Percentiles rank a stretch among this genome's conserved stretches.
phyloP scores from a whole-genome alignment of 306 rosid genomes.

The Canavalia ensiformis region DNA sequence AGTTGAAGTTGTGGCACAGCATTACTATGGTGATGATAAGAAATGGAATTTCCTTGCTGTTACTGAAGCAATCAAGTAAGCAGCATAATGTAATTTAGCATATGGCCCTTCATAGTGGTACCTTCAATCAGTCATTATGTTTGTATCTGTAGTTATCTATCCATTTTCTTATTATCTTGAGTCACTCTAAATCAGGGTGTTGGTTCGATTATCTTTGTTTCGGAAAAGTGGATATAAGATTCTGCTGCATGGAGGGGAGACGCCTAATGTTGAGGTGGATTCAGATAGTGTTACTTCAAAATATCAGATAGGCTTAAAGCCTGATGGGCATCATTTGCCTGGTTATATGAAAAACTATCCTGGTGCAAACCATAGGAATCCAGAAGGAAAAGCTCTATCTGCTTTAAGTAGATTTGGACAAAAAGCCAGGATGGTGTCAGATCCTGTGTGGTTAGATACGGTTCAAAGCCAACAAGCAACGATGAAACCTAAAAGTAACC shows the following conservation, averaged over 20 bases:
- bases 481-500: constrained; percentile 68
- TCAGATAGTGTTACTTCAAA: constrained; percentile 55
- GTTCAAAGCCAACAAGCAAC: constrained; percentile 74
- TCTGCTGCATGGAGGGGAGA: constrained; percentile 87
- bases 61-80: constrained; percentile 93
- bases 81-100: constrained; percentile 30
- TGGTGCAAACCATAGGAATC: constrained; percentile 66
- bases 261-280: constrained; percentile 59
- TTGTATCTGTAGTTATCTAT: constrained; percentile 10
- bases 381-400: constrained; percentile 87
- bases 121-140: constrained; percentile 38
- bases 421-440: constrained; percentile 70
- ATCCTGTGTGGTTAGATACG: constrained; percentile 65
- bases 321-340: constrained; percentile 52
- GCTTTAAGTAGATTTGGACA: constrained; percentile 86
- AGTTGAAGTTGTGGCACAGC: constrained; percentile 91
- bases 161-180: constrained; percentile 45
- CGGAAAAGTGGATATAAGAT: constrained; percentile 88
- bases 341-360: constrained; percentile 54
- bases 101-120: constrained; percentile 31
- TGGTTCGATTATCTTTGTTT: constrained; percentile 84
- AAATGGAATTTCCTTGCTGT: constrained; percentile 94
- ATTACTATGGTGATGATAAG: constrained; percentile 85
- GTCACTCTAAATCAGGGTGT: constrained; percentile 70
- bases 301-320: constrained; percentile 46